Conservation (phyloP, 495 filamentous ascomycete species). For the Talaromyces trachyspermus region DNA sequence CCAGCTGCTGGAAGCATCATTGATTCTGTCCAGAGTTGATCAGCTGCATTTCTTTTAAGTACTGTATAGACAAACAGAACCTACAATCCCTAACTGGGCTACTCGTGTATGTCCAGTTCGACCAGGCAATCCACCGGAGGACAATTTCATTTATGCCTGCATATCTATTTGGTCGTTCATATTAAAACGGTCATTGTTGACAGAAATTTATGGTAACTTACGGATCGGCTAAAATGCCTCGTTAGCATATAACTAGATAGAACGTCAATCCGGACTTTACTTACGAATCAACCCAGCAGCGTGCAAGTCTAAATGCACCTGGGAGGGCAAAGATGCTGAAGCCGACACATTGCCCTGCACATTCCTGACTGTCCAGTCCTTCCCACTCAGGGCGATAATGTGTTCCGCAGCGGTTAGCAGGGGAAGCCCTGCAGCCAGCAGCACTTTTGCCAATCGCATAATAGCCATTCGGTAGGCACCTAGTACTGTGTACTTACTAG, state of each 20-base stretch:
- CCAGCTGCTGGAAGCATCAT: constrained; percentile 32
- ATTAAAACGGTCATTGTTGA: not conserved
- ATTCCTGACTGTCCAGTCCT: constrained; percentile 50
- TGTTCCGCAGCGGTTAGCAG: constrained; percentile 20
- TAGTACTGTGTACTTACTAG: not conserved
- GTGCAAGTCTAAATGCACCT: constrained; percentile 55
- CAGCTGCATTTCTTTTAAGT: constrained; percentile 9
- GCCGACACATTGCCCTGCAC: constrained; percentile 46
- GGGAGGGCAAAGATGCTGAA: constrained; percentile 53
- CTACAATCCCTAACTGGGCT: constrained; percentile 41
- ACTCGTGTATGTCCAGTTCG: constrained; percentile 60
- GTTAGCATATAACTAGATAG: not conserved
- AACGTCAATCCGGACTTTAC: not conserved
- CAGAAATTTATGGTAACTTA: constrained; percentile 19
- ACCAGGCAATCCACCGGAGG: constrained; percentile 51
- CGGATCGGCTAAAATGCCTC: constrained; percentile 36
- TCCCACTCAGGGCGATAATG: constrained; percentile 44
- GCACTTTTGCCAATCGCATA: not conserved
- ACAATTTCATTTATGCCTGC: constrained; percentile 55
- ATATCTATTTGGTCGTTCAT: constrained; percentile 22
- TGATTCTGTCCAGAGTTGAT: constrained; percentile 13
- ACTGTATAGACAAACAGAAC: constrained; percentile 9
- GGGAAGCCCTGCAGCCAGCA: constrained; percentile 3
- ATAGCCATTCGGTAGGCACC: not conserved
- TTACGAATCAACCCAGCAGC: constrained; percentile 43